Base-by-base conservation (phyloP, 805 yeast genomes). In the Sugiyamaella floridensis region DNA sequence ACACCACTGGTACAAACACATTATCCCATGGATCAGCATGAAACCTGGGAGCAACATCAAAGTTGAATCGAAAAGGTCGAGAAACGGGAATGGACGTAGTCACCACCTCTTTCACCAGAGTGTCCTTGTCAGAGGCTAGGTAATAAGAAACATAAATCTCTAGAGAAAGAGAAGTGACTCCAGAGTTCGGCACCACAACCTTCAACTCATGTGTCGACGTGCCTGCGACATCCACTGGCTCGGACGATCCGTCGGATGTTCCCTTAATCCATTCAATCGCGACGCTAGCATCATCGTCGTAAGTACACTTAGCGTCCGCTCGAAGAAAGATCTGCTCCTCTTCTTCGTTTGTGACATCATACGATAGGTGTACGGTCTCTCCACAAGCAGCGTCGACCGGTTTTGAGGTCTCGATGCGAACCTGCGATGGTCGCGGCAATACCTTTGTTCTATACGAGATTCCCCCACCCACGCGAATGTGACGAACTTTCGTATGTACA, bases 1-100 rank as follows among this genome's bases (percentile, higher is more conserved):
- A 51, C 9, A 10, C 22, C 22, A 18, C 19, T 7, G 70, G 64
- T 11, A 67, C 61, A 55, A 72, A 72, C 42, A 66, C 52, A 41
- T 61, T 67, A n/a, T 71, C 68, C 76, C 76, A 72, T 4, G 52
- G 52, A 20, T 63, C 66, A 1, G 59, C 60, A 41, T 66, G 62
- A 11, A 58, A 54, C 22, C 64, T 59, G 1, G 76, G 72, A 6
- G 63, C 37, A 6, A 72, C 66, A 22, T 67, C 69, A 48, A 69
- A 71, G 14, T 64, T 62, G 11, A 63, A 67, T 2, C 72, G 60
- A 53, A 72, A 68, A 7, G 75, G 74, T 40, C 57, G 53, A 15
- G 60, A 50, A 0, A 71, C 68, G 12, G 70, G 67, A 8, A 71
- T 52, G 4, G 60, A 57, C 15, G 59, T 52, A 5, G 49, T 15